phyloP scores from a whole-genome alignment of 768 basidiomycete species.

The Arthromyces matolae region DNA sequence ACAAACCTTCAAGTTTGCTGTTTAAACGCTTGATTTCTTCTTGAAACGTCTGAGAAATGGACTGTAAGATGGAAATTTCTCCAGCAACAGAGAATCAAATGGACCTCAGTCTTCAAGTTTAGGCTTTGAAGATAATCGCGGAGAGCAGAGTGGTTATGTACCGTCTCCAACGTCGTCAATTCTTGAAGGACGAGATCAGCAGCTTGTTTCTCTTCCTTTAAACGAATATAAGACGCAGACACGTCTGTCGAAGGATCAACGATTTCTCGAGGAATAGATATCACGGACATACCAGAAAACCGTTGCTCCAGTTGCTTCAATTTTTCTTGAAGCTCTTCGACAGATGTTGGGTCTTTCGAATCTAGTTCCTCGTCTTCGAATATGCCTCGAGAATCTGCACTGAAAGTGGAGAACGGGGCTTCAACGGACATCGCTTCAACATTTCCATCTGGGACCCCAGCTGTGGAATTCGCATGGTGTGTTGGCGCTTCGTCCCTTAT shows the following conservation, averaged over 20 bases:
- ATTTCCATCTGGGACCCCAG: too few species aligned
- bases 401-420: too few species aligned
- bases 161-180: conserved; percentile 64
- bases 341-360: conserved; percentile 19
- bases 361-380: background rate
- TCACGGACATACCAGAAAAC: conserved; percentile 56
- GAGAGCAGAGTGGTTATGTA: conserved; percentile 62
- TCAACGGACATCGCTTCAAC: too few species aligned
- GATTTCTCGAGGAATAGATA: background rate
- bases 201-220: conserved; percentile 69
- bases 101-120: conserved; percentile 66
- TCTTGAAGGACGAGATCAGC: conserved; percentile 68
- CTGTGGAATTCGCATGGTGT: too few species aligned
- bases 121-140: conserved; percentile 70
- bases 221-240: conserved; percentile 69
- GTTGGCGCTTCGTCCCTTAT: too few species aligned
- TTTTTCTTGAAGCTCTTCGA: conserved; percentile 62
- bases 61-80: conserved; percentile 5
- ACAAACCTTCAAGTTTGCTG: conserved; percentile 68
- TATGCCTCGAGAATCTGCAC: too few species aligned
- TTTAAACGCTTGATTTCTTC: conserved; percentile 78
- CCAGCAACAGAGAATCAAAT: conserved; percentile 22
- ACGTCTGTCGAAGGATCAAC: conserved; percentile 50
- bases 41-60: conserved; percentile 51
- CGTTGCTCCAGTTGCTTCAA: conserved; percentile 71